Base-by-base conservation (phyloP, 2,329 filamentous ascomycete species). In the Aspergillus sp. region DNA sequence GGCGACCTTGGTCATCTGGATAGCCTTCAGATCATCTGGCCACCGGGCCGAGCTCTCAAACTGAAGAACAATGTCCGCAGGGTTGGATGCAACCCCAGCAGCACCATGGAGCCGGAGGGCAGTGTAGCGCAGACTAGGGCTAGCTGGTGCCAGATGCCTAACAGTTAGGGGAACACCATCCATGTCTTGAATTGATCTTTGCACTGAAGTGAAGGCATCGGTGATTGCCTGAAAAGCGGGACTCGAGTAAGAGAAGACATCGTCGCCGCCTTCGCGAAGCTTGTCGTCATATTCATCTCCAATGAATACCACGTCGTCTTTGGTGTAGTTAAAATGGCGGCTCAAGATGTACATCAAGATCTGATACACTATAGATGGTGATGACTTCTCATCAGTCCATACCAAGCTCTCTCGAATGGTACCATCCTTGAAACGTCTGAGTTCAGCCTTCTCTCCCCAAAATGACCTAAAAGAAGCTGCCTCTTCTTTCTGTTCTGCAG, bases 1-100 rank as follows among this genome's bases (percentile, higher is more conserved):
- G 3, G 96, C 95, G 41, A 96, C 85, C 76, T 99, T 99, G 12
- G 92, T 93, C 70, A 92, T 87, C 74, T 99, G 95, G 58, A 98
- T 97, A 5, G 94, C 93, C 3, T 86, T 86, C 8, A 98, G 79
- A 71, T 96, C 92, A 72, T 98, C 93, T 0, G 95, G 95, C 95
- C 95, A 99, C 67, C 91, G 89, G 49, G 88, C 89, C 6, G 95
- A 98, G 4, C 90, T 91, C 78, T 99, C 95, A 68, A 99, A 98
- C 71, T 94, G 93, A 51, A 99, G 83, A 45, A 92, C 85, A 32
- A 96, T 85, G 66, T 96, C 89, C 66, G 93, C 89, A 0, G 91
- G 89, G 10, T 69, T 64, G 7, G 68, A 61, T 32, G 60, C 62
- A 19, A 65, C 62, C 25, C 66, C 65, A 43, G 67, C 64, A 15